A percentile compares a stretch with the other conserved stretches of the same genome.
These are phyloP conservation scores for Porodaedalea pini DNA, from an alignment of 1,284 basidiomycete genomes.

Conservation along the genomic window DNA sequence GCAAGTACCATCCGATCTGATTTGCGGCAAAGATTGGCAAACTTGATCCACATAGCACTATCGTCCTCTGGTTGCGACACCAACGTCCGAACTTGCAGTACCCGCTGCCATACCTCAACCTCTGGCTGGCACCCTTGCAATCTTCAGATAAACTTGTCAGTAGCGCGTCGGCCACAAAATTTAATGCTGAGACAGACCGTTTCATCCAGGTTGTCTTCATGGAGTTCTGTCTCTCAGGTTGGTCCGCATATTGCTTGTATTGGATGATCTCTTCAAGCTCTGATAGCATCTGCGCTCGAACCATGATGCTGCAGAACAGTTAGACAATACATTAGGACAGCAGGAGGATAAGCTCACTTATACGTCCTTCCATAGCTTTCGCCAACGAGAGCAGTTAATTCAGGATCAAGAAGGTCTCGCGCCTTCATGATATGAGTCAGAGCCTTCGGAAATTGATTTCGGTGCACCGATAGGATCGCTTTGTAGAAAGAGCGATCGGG, in stretches of 20 bases:
- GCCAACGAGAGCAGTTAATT: conserved; percentile 88
- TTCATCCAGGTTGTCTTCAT: conserved; percentile 96
- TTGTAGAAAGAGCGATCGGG: conserved; percentile 96
- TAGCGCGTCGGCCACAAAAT: conserved; percentile 8
- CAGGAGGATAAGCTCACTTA: conserved; percentile 55
- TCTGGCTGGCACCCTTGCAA: conserved; percentile 96
- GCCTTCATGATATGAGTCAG: conserved; percentile 90
- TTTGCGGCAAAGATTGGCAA: conserved; percentile 85
- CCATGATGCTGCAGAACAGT: conserved; percentile 68
- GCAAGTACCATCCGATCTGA: conserved; percentile 85
- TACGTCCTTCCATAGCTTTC: conserved; percentile 97
- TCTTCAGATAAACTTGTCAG: conserved; percentile 39
- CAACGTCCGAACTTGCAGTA: conserved; percentile 92
- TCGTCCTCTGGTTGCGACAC: conserved; percentile 94
- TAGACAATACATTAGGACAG: conserved; percentile 15
- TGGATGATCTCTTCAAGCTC: conserved; percentile 97
- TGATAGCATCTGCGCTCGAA: conserved; percentile 97
- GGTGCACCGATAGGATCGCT: conserved; percentile 93
- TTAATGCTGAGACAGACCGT: conserved; percentile 45
- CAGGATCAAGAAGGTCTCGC: conserved; percentile 90
- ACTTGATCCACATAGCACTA: conserved; percentile 96
- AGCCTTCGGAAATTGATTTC: conserved; percentile 93
- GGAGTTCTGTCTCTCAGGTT: conserved; percentile 83
- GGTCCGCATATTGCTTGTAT: conserved; percentile 93
- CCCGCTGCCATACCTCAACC: conserved; percentile 98